Percentiles rank a stretch among this genome's conserved stretches.
Evolutionary conservation across 1,139 yeast genomes (phyloP).

Genomic region (Yamadazyma blattariae): DNA sequence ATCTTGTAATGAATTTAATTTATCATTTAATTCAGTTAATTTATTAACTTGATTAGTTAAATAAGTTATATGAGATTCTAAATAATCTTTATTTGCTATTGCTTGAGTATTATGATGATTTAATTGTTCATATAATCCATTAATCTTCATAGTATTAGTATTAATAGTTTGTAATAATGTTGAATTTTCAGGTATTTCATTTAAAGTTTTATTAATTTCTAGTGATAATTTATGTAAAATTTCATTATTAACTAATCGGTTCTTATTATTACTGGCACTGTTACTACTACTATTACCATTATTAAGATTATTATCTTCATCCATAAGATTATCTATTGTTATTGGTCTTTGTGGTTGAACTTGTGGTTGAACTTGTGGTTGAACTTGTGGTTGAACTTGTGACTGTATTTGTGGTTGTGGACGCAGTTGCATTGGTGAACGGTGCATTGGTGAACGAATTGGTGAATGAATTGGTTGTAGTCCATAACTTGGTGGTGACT

Average conservation of each 20-base stretch:
- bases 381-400: too few species aligned
- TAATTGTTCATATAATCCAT: slow-evolving; percentile 32
- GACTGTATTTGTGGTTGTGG: too few species aligned
- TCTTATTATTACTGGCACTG: too few species aligned
- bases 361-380: neutral
- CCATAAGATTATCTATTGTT: slow-evolving; percentile 16
- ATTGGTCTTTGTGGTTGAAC: neutral
- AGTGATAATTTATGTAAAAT: slow-evolving; percentile 18
- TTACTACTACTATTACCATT: too few species aligned
- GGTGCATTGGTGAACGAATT: too few species aligned
- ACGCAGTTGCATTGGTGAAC: too few species aligned
- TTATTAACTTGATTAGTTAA: slow-evolving; percentile 28
- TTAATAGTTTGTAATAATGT: slow-evolving; percentile 11
- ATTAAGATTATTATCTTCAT: slow-evolving; percentile 13
- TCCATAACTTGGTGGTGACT: slow-evolving; percentile 4
- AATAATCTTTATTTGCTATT: slow-evolving; percentile 29
- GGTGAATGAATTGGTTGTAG: too few species aligned
- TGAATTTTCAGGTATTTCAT: slow-evolving; percentile 11
- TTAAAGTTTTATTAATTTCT: slow-evolving; percentile 22
- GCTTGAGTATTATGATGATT: slow-evolving; percentile 39
- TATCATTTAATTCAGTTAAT: slow-evolving; percentile 24
- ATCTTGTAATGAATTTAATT: slow-evolving; percentile 22
- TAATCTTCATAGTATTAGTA: slow-evolving; percentile 21
- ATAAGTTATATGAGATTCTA: slow-evolving; percentile 32
- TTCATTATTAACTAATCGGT: neutral